Conservation (phyloP, 2,329 filamentous ascomycete species). For the Penicillium sp. region DNA sequence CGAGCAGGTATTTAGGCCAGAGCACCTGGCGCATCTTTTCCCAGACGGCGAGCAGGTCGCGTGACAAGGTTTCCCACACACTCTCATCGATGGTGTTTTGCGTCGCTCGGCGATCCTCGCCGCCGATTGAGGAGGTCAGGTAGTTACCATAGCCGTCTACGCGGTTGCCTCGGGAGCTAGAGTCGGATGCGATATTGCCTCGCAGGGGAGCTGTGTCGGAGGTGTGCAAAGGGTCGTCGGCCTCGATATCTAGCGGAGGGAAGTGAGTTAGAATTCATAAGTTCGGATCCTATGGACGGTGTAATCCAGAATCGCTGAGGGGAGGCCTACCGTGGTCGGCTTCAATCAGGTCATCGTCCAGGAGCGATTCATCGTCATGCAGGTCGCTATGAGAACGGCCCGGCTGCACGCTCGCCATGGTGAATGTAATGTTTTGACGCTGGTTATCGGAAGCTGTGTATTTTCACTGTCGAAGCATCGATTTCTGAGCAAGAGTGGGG, state of each 20-base stretch:
- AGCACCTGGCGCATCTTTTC: conserved; percentile 97
- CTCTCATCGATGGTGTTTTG: conserved; percentile 95
- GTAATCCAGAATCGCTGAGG: conserved; percentile 3
- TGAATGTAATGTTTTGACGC: conserved; percentile 11
- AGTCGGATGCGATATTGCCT: conserved; percentile 73
- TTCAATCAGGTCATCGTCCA: conserved; percentile 75
- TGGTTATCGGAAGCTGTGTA: conserved; percentile 2
- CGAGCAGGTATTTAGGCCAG: conserved; percentile 90
- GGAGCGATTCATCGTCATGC: conserved; percentile 61
- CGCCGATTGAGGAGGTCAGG: conserved; percentile 84
- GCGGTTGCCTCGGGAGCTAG: conserved; percentile 44
- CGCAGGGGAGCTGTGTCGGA: conserved; percentile 78
- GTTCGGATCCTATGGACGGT: background rate
- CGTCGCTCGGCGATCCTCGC: conserved; percentile 86
- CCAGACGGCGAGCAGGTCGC: conserved; percentile 91
- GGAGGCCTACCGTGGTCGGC: conserved; percentile 68
- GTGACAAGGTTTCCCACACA: conserved; percentile 94
- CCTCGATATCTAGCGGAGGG: conserved; percentile 70
- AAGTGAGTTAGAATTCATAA: background rate
- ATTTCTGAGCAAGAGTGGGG: conserved; percentile 13
- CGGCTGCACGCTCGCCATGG: conserved; percentile 42
- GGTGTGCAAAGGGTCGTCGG: conserved; percentile 79
- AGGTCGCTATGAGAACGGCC: conserved; percentile 60
- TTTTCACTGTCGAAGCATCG: conserved; percentile 18
- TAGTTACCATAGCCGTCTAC: conserved; percentile 73